Evolutionary conservation across 2,329 filamentous ascomycete genomes (phyloP).

Genomic region (Pseudogymnoascus sp.): DNA sequence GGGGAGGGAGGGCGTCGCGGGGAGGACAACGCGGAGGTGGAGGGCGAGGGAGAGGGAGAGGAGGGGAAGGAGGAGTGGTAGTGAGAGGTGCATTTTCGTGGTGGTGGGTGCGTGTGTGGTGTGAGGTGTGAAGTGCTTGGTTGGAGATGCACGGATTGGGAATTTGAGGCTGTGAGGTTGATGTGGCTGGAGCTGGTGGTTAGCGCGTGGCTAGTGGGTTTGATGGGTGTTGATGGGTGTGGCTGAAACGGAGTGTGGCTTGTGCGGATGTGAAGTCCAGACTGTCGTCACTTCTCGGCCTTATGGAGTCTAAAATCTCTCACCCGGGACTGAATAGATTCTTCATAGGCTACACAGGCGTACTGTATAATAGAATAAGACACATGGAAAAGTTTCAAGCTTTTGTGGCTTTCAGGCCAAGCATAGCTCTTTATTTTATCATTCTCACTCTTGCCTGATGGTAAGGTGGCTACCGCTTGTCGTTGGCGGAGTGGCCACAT

Average conservation of each 20-base stretch:
- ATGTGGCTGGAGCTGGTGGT: conserved; percentile 1
- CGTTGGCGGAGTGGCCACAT: not conserved
- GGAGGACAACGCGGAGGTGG: conserved; percentile 23
- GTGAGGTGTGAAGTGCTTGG: conserved; percentile 10
- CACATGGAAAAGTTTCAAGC: not conserved
- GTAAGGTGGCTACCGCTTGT: not conserved
- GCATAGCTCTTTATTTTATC: not conserved
- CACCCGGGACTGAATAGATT: not conserved
- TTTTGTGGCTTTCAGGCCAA: not conserved
- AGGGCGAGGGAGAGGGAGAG: conserved; percentile 29
- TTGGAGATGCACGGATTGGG: conserved; percentile 10
- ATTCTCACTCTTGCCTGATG: not conserved
- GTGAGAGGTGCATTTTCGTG: conserved; percentile 30
- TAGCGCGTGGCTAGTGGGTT: not conserved
- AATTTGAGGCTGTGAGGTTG: conserved; percentile 1
- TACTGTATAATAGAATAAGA: not conserved
- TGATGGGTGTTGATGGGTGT: not conserved
- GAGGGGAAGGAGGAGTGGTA: conserved; percentile 29
- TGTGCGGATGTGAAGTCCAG: not conserved
- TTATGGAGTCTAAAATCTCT: not conserved
- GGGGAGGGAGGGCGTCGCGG: conserved; percentile 20
- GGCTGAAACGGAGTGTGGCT: not conserved
- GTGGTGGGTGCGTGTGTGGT: conserved; percentile 12
- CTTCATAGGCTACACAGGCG: not conserved
- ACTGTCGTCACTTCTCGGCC: not conserved